phyloP scores from a whole-genome alignment of 768 basidiomycete genomes.

The Pleurotus sapidus region DNA sequence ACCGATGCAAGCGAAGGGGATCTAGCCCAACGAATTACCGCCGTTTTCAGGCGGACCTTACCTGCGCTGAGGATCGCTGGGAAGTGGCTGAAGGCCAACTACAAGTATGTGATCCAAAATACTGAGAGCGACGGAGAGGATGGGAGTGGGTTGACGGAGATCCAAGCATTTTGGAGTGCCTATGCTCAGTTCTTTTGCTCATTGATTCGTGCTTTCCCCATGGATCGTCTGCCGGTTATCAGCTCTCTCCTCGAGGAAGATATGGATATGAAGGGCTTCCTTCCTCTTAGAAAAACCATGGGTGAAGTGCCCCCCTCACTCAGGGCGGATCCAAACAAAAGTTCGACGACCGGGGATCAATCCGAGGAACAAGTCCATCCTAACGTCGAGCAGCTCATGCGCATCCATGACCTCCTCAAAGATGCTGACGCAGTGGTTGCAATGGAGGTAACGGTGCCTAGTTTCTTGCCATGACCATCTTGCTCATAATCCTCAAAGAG shows the following conservation, averaged over 20 bases:
- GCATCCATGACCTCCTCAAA: slow-evolving; percentile 79
- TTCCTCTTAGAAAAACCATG: slow-evolving; percentile 71
- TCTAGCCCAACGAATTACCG: slow-evolving; percentile 81
- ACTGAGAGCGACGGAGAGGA: slow-evolving; percentile 27
- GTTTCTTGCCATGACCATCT: not conserved
- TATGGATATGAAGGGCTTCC: slow-evolving; percentile 81
- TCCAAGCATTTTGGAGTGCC: slow-evolving; percentile 64
- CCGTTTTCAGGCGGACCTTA: slow-evolving; percentile 79
- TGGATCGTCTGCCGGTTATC: slow-evolving; percentile 53
- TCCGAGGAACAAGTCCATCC: slow-evolving; percentile 60
- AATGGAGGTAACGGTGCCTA: slow-evolving; percentile 46
- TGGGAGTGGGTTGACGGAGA: slow-evolving; percentile 24
- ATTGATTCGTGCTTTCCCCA: slow-evolving; percentile 68
- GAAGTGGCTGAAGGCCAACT: slow-evolving; percentile 85
- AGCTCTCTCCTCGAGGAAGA: slow-evolving; percentile 82
- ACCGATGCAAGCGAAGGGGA: slow-evolving; percentile 54
- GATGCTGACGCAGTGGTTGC: slow-evolving; percentile 57
- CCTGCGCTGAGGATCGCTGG: slow-evolving; percentile 84
- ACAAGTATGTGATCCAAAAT: slow-evolving; percentile 58
- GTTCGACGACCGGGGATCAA: slow-evolving; percentile 13
- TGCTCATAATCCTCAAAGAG: slow-evolving; percentile 25
- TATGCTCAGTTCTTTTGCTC: slow-evolving; percentile 66
- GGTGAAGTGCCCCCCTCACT: slow-evolving; percentile 20
- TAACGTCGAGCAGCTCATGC: slow-evolving; percentile 94
- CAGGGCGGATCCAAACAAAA: not conserved